Evolutionary conservation across 345 rosid species (phyloP).

Genomic region (Euphorbia lathyris): DNA sequence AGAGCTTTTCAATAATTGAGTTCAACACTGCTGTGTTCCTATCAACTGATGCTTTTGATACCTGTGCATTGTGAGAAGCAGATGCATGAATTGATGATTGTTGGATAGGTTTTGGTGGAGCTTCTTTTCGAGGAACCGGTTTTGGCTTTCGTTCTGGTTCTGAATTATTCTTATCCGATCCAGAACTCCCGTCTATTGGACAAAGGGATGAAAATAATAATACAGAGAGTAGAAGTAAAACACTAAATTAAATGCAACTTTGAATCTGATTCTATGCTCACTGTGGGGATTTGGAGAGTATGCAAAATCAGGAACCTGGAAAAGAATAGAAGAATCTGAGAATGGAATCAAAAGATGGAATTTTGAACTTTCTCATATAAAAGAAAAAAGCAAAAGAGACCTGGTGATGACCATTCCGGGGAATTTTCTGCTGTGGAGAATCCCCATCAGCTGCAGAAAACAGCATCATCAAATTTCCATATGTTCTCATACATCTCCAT

Average conservation of each 20-base stretch:
- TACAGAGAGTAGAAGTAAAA: slow-evolving; percentile 1
- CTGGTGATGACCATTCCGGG: slow-evolving; percentile 73
- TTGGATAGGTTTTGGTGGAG: slow-evolving; percentile 50
- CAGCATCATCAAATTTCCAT: slow-evolving; percentile 10
- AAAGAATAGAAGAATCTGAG: slow-evolving; percentile 41
- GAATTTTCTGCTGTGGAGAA: slow-evolving; percentile 74
- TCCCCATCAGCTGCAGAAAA: slow-evolving; percentile 68
- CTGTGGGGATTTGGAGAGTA: slow-evolving; percentile 67
- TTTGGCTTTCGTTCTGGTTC: slow-evolving; percentile 73
- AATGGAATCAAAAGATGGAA: slow-evolving; percentile 25
- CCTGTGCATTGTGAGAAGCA: slow-evolving; percentile 45
- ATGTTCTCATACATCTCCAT: slow-evolving; percentile 17
- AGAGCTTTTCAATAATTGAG: neutral
- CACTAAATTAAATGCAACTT: slow-evolving; percentile 17
- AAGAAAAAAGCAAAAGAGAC: slow-evolving; percentile 35
- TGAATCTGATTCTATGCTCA: slow-evolving; percentile 54
- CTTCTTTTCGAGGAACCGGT: slow-evolving; percentile 46
- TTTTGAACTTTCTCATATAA: slow-evolving; percentile 23
- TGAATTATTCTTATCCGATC: slow-evolving; percentile 59
- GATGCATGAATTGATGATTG: slow-evolving; percentile 33
- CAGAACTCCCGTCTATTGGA: slow-evolving; percentile 63
- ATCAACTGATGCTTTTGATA: no score
- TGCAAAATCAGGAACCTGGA: slow-evolving; percentile 63
- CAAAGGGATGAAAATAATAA: slow-evolving; percentile 7
- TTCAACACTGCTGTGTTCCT: no score